Percentiles rank a stretch among this genome's conserved stretches.
Conservation (phyloP, 108 stramenopile genomes). For the Pseudonitzschia multiseries region DNA sequence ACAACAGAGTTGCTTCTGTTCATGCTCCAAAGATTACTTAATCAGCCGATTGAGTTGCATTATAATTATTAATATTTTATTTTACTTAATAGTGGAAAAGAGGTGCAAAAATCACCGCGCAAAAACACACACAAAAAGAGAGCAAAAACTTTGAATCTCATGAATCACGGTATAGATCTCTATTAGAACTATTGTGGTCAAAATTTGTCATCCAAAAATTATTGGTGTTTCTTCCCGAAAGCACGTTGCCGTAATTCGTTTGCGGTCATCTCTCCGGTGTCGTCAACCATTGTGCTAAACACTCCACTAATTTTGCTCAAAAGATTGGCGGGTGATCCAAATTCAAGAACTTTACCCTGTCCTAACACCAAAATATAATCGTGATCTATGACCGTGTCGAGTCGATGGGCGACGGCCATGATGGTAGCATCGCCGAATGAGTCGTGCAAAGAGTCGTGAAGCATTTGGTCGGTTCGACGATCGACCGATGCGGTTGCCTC, state of each 20-base stretch:
- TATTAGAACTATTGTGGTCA: no score
- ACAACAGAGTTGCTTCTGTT: no score
- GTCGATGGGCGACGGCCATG: conserved; percentile 92
- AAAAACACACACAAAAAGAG: no score
- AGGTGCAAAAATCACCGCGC: no score
- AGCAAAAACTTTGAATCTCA: no score
- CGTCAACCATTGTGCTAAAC: conserved; percentile 48
- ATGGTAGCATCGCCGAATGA: conserved; percentile 79
- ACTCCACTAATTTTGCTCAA: conserved; percentile 49
- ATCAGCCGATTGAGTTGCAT: no score
- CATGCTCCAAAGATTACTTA: no score
- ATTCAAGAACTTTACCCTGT: conserved; percentile 86
- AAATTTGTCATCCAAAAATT: no score
- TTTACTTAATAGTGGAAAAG: no score
- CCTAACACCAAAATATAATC: conserved; percentile 92
- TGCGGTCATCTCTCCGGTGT: conserved; percentile 41
- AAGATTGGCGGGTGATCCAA: conserved; percentile 81
- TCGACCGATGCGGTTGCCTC: conserved; percentile 94
- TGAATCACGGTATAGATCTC: no score
- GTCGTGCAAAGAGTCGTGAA: conserved; percentile 81
- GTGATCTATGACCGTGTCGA: conserved; percentile 91
- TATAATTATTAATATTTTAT: no score
- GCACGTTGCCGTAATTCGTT: conserved; percentile 35
- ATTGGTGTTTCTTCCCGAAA: background rate
- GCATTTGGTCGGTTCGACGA: conserved; percentile 71